Conservation (phyloP, 768 basidiomycete species). For the Steccherinum ochraceum region DNA sequence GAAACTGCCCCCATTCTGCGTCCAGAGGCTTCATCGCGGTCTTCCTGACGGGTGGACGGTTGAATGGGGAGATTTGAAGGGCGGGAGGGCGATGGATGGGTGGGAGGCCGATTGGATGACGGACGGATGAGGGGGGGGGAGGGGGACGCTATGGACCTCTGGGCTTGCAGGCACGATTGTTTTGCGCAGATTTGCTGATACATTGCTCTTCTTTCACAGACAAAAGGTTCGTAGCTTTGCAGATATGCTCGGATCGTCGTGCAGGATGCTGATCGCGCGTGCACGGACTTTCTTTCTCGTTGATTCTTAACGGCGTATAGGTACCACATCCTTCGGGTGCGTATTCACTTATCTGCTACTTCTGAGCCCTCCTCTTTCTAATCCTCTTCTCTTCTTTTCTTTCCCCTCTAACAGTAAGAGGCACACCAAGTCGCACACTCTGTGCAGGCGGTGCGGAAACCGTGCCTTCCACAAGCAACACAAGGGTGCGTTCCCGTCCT, state of each 20-base stretch:
- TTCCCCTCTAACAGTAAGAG: constrained; percentile 62
- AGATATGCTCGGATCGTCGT: no score
- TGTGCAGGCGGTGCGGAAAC: constrained; percentile 95
- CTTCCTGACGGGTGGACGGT: constrained; percentile 5
- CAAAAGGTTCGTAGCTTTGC: constrained; percentile 71
- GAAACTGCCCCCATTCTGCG: constrained; percentile 11
- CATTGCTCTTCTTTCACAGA: constrained; percentile 38
- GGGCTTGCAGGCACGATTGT: constrained; percentile 6
- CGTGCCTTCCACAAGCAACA: constrained; percentile 98
- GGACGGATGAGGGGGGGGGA: constrained; percentile 26
- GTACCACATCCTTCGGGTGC: constrained; percentile 96
- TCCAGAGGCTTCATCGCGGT: constrained; percentile 7
- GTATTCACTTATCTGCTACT: no score
- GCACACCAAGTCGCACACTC: constrained; percentile 94
- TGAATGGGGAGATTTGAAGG: constrained; percentile 16
- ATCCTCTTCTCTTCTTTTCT: constrained; percentile 1
- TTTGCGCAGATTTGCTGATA: constrained; percentile 11
- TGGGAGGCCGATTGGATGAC: constrained; percentile 28
- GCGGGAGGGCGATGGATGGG: constrained; percentile 28
- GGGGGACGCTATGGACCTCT: constrained; percentile 28
- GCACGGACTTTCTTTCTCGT: no score
- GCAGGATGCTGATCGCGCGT: no score
- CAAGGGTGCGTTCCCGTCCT: constrained; percentile 60
- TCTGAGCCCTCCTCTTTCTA: not conserved
- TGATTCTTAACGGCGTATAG: constrained; percentile 34